Evolutionary conservation across 2,329 filamentous ascomycete genomes (phyloP).

Genomic region (Geosmithia putterillii): DNA sequence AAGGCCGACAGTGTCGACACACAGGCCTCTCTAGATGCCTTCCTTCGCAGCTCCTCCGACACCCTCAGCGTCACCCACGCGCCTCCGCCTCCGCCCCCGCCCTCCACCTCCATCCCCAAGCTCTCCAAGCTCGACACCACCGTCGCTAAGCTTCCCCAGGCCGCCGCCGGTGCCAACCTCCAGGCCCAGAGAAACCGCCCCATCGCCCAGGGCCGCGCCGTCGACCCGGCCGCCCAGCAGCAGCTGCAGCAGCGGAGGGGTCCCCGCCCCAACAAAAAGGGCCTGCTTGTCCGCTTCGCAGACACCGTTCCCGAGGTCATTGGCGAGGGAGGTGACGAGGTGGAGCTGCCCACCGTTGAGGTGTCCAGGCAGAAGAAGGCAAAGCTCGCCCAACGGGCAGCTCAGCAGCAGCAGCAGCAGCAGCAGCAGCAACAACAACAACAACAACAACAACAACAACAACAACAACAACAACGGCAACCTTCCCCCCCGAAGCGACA

Average conservation of each 20-base stretch:
- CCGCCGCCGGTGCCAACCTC: constrained; percentile 33
- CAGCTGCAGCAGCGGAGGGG: constrained; percentile 12
- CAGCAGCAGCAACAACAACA: constrained; percentile 7
- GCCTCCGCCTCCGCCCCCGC: constrained; percentile 25
- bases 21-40: constrained; percentile 41
- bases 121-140: constrained; percentile 45
- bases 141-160: constrained; percentile 39
- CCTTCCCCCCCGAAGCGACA: constrained; percentile 10
- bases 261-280: constrained; percentile 44
- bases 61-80: constrained; percentile 40
- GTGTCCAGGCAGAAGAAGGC: constrained; percentile 47
- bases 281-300: constrained; percentile 62
- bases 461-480: no score
- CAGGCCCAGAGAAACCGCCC: constrained; percentile 30
- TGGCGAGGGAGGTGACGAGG: constrained; percentile 84
- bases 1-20: constrained; percentile 21
- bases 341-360: constrained; percentile 57
- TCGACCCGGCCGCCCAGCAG: constrained; percentile 27
- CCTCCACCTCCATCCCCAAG: constrained; percentile 26
- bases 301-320: constrained; percentile 68
- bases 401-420: constrained; percentile 9
- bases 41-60: constrained; percentile 44
- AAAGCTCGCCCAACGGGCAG: constrained; percentile 11
- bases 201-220: constrained; percentile 22
- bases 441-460: no score